Evolutionary conservation across 257 asterid genomes (phyloP).

Genomic region (Scutellaria galericulata): DNA sequence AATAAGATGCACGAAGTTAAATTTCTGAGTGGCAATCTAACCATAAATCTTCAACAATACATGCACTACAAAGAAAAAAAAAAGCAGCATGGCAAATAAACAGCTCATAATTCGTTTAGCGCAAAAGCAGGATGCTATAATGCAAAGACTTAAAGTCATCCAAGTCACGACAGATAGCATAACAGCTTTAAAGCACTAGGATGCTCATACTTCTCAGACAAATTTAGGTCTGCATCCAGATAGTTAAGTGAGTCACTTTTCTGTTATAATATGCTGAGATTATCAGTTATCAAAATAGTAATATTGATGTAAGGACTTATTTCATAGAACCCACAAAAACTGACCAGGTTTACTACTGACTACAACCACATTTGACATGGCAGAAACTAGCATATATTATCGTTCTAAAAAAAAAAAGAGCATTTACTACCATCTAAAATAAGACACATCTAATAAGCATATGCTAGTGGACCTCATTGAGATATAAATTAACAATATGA

Average conservation of each 20-base stretch:
- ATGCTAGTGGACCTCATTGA: constrained; percentile 17
- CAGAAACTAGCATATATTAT: background rate
- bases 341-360: constrained; percentile 14
- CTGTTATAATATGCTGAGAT: constrained; percentile 4
- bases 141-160: constrained; percentile 1
- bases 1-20: constrained; percentile 38
- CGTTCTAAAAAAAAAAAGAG: too few species aligned
- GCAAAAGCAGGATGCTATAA: constrained; percentile 15
- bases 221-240: constrained; percentile 1
- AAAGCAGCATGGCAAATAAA: constrained; percentile 20
- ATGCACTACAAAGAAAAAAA: background rate
- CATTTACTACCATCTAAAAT: constrained; percentile 1
- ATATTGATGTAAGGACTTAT: background rate
- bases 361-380: constrained; percentile 15
- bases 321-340: constrained; percentile 13
- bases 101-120: constrained; percentile 14
- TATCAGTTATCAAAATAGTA: constrained; percentile 5
- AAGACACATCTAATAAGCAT: background rate
- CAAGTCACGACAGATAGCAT: background rate
- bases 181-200: constrained; percentile 29
- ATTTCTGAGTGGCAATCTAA: constrained; percentile 18
- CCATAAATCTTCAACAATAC: constrained; percentile 23
- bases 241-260: constrained; percentile 14
- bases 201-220: constrained; percentile 18
- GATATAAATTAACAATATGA: background rate